A percentile compares a stretch with the other conserved stretches of the same genome.
Conservation (phyloP, 192 early-diverging fungal genomes). For the Bifiguratus adelaidae region DNA sequence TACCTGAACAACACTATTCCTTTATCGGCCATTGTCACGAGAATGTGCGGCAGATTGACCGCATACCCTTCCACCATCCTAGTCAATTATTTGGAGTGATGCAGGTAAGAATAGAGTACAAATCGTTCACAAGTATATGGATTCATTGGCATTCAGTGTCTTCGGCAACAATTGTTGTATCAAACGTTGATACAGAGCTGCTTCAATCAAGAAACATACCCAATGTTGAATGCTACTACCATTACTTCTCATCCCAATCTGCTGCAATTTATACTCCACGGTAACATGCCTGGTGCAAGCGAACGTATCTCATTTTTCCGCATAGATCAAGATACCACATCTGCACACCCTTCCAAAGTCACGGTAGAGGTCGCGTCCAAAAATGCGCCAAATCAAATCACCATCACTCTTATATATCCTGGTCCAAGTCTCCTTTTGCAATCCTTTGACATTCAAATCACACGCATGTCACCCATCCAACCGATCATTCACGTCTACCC, state of each 20-base stretch:
- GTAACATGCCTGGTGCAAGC: too few species aligned
- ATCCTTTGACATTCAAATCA: too few species aligned
- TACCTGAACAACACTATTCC: background rate
- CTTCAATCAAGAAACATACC: conserved; percentile 20
- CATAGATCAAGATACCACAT: too few species aligned
- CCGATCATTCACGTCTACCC: too few species aligned
- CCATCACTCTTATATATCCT: too few species aligned
- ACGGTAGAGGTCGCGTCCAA: too few species aligned
- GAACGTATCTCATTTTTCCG: too few species aligned
- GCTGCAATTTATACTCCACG: background rate
- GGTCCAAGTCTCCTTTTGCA: too few species aligned
- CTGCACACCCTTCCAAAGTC: too few species aligned
- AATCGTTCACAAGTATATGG: background rate
- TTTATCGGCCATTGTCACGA: conserved; percentile 1
- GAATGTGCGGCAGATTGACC: conserved; percentile 15
- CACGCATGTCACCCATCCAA: too few species aligned
- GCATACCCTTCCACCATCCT: conserved; percentile 20
- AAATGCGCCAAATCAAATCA: too few species aligned
- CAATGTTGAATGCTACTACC: conserved; percentile 1
- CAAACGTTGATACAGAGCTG: conserved; percentile 32
- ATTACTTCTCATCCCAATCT: conserved; percentile 1
- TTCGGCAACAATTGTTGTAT: conserved; percentile 31
- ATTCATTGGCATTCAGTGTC: conserved; percentile 3
- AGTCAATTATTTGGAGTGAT: background rate
- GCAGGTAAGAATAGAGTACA: background rate